Conservation (phyloP, 2,329 filamentous ascomycete species). For the Xylariaceae sp. region DNA sequence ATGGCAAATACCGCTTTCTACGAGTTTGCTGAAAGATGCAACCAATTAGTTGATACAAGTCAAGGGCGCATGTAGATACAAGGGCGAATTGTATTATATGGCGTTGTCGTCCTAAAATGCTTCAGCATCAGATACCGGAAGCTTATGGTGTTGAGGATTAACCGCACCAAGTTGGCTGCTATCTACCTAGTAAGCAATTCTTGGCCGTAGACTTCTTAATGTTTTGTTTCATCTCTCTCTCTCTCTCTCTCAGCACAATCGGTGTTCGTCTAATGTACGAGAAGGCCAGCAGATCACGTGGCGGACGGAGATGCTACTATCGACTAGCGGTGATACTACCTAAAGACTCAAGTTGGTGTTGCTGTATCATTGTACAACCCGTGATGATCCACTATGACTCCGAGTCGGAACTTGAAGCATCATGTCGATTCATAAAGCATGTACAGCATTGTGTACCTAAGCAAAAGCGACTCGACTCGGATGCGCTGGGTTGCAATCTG, state of each 20-base stretch:
- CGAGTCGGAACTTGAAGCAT: too few species aligned
- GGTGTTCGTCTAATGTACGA: not conserved
- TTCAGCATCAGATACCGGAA: not conserved
- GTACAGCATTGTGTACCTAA: too few species aligned
- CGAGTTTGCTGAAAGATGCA: not conserved
- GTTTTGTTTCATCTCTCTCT: not conserved
- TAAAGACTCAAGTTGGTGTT: not conserved
- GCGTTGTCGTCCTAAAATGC: not conserved
- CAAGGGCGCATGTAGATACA: not conserved
- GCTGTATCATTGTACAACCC: not conserved
- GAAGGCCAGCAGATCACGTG: not conserved
- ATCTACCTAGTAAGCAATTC: not conserved
- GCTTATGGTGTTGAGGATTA: not conserved
- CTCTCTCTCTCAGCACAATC: not conserved
- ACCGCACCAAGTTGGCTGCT: not conserved
- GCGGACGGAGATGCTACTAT: not conserved
- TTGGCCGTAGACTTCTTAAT: not conserved
- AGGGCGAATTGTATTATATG: not conserved
- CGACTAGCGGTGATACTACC: not conserved
- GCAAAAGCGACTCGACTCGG: too few species aligned
- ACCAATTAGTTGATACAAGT: not conserved
- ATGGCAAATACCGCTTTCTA: not conserved
- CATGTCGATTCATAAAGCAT: not conserved
- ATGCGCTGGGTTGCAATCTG: too few species aligned
- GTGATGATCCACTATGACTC: too few species aligned